Base-by-base conservation (phyloP, 192 early-diverging fungal genomes). In the Obelidium mucronatum region DNA sequence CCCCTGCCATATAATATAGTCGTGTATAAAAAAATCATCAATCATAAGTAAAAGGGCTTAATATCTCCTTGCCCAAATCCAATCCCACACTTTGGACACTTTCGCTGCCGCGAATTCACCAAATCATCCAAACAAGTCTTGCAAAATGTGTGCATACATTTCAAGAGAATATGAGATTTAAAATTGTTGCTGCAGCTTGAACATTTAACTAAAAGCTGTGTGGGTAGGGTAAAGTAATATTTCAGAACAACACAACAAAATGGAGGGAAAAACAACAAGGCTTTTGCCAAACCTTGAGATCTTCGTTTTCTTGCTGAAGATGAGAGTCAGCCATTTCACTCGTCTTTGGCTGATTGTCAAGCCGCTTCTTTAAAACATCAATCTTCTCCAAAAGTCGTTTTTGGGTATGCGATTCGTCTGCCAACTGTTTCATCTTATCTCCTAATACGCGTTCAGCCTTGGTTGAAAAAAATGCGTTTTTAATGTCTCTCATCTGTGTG, bases 61-160 rank as follows among this genome's bases (percentile, higher is more conserved):
- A 64, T 71, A 54, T 71, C 69, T 35, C 52, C 53, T 22, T 71
- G 69, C 11, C 75, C 40, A 87, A 98, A 98, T 30, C 92, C 85
- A 76, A 93, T 89, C 60, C 90, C 91, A 79, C 96, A 98, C 26
- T 91, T 93, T 17, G 96, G 96, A 79, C 96, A 98, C 82, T 95
- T 95, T 81, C 95, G 90, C 83, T 97, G 96, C 4, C 97, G 90
- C 0, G 93, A 94, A 53, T 93, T 92, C 69, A 91, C 85, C 64
- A 92, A 87, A 35, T 92, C 89, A 71, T 97, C 94, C 72, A 97
- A 92, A 77, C 97, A 98, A 69, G 89, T 82, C 73, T 94, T 93
- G 86, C 97, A 98, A 85, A 98, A 98, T 17, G 92, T 93, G 75
- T 98, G 97, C 96, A 97, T 97, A 81, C 97, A 98, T 39, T 93